Percentiles rank a stretch among this genome's conserved stretches.
Evolutionary conservation across 164 flowering plant genomes (phyloP).

Genomic region (Platanus orientalis): DNA sequence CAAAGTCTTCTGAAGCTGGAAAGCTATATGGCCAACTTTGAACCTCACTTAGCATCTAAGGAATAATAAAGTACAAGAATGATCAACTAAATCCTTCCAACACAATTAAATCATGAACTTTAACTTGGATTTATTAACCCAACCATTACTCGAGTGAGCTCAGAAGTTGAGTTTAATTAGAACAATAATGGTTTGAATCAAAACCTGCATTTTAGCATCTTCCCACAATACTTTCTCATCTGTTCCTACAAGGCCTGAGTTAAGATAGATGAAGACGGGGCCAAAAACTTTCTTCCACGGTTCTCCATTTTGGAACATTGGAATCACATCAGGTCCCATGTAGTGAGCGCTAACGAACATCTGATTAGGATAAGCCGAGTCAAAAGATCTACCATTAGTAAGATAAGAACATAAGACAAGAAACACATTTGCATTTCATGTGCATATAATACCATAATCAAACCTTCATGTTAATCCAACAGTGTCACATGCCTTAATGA

Average conservation of each 20-base stretch:
- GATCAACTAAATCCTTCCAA: no score
- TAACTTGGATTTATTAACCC: no score
- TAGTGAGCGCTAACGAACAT: slow-evolving; percentile 77
- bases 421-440: background rate
- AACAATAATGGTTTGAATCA: background rate
- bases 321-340: slow-evolving; percentile 51
- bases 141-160: no score
- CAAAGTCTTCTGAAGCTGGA: slow-evolving; percentile 64
- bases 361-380: slow-evolving; percentile 25
- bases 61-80: background rate
- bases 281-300: slow-evolving; percentile 90
- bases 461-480: no score
- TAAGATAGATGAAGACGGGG: slow-evolving; percentile 29
- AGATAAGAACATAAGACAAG: no score
- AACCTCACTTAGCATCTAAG: slow-evolving; percentile 61
- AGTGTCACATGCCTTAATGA: no score
- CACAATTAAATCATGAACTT: no score
- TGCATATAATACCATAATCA: no score
- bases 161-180: no score
- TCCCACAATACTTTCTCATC: slow-evolving; percentile 62
- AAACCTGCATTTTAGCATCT: slow-evolving; percentile 73
- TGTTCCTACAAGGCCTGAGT: slow-evolving; percentile 31
- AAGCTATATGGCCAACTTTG: slow-evolving; percentile 86
- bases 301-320: slow-evolving; percentile 48
- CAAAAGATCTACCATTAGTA: no score